Conservation (phyloP, 495 filamentous ascomycete genomes). For the Penicillium canescens region DNA sequence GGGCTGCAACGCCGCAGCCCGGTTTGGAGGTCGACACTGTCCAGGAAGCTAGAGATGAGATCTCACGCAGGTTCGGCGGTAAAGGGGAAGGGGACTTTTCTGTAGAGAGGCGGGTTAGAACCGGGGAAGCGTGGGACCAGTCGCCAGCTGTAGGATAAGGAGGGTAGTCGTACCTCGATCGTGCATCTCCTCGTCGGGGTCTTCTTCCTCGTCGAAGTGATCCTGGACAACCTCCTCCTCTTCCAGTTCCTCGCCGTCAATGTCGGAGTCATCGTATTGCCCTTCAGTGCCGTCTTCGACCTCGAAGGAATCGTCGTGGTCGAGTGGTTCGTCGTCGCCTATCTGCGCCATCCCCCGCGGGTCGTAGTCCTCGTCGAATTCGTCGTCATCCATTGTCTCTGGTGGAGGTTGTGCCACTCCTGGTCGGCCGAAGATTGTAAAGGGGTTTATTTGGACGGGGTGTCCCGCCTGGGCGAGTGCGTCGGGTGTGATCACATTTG, state of each 20-base stretch:
- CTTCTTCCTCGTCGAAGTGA: slow-evolving; percentile 33
- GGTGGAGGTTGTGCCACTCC: slow-evolving; percentile 18
- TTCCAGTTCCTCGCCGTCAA: slow-evolving; percentile 39
- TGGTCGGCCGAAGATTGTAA: slow-evolving; percentile 37
- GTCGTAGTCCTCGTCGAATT: slow-evolving; percentile 21
- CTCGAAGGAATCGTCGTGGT: slow-evolving; percentile 15
- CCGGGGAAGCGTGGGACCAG: not conserved
- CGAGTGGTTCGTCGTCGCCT: slow-evolving; percentile 13
- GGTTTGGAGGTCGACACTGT: slow-evolving; percentile 90
- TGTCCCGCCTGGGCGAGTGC: slow-evolving; percentile 20
- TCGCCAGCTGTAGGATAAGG: not conserved
- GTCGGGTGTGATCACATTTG: slow-evolving; percentile 26
- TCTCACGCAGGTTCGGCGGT: slow-evolving; percentile 70
- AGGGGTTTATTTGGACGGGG: slow-evolving; percentile 27
- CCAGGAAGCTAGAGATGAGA: slow-evolving; percentile 92
- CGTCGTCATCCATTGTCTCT: slow-evolving; percentile 17
- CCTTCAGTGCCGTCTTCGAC: slow-evolving; percentile 17
- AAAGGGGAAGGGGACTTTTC: slow-evolving; percentile 41
- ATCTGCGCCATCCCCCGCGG: slow-evolving; percentile 8
- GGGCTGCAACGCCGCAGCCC: slow-evolving; percentile 81
- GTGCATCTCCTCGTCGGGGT: slow-evolving; percentile 42
- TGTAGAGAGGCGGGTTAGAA: slow-evolving; percentile 11
- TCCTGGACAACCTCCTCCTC: slow-evolving; percentile 43
- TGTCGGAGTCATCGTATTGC: slow-evolving; percentile 24
- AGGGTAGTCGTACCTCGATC: slow-evolving; percentile 32